phyloP scores from a whole-genome alignment of 306 rosid species.

The Phaseolus lunatus region DNA sequence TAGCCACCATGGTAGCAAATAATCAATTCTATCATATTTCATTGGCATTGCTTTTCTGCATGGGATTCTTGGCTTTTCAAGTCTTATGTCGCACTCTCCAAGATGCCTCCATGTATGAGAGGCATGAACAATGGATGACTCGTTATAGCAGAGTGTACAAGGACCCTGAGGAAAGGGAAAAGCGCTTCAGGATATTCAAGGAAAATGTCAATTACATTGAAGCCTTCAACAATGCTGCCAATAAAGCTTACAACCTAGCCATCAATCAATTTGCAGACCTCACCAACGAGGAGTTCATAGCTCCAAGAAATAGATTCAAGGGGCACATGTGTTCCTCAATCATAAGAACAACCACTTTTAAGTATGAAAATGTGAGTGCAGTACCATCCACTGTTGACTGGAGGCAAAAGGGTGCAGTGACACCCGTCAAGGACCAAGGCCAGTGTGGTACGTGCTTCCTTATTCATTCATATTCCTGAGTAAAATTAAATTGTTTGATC shows the following conservation, averaged over 20 bases:
- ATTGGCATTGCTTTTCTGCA: conserved; percentile 39
- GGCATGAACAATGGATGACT: conserved; percentile 50
- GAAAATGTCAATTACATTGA: conserved; percentile 47
- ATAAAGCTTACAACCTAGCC: conserved; percentile 43
- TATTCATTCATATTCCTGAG: background rate
- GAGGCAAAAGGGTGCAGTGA: conserved; percentile 24
- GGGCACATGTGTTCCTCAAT: conserved; percentile 33
- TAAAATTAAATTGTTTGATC: background rate
- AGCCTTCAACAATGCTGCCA: conserved; percentile 37
- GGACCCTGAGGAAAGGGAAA: conserved; percentile 33
- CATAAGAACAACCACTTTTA: conserved; percentile 43
- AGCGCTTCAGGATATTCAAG: conserved; percentile 46
- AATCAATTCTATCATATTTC: conserved; percentile 18
- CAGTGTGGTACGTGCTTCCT: conserved; percentile 45
- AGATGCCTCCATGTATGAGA: conserved; percentile 47
- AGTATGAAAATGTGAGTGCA: conserved; percentile 44
- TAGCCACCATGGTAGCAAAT: conserved; percentile 37
- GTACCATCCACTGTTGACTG: conserved; percentile 45
- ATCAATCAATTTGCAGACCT: conserved; percentile 14
- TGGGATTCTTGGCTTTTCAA: conserved; percentile 42
- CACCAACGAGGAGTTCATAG: conserved; percentile 41
- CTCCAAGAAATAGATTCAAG: background rate
- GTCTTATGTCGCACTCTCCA: conserved; percentile 48
- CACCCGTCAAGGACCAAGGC: conserved; percentile 41
- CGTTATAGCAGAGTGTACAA: conserved; percentile 33